These are phyloP conservation scores for Phylloboletellus chloephorus DNA, from an alignment of 1,284 basidiomycete genomes.

Conservation along the genomic window DNA sequence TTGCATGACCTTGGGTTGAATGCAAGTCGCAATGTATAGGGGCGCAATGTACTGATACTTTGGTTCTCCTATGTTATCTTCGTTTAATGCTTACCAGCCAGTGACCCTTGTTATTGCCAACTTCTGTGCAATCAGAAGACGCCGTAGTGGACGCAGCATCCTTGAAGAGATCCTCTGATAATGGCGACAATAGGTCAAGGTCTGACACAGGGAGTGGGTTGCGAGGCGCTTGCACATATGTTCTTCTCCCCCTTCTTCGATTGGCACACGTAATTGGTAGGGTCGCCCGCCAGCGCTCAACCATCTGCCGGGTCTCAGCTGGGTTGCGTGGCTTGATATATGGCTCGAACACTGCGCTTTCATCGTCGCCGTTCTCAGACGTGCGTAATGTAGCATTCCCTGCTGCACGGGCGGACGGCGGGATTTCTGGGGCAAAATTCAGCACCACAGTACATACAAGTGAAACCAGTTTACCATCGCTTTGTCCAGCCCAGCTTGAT, in stretches of 20 bases:
- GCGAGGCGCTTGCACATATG: conserved; percentile 6
- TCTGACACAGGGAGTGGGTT: conserved; percentile 8
- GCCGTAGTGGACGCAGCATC: conserved; percentile 28
- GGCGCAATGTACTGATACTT: background rate
- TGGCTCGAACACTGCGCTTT: conserved; percentile 7
- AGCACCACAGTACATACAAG: background rate
- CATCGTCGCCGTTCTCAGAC: conserved; percentile 23
- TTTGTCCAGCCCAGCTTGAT: conserved; percentile 34
- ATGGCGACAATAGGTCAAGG: conserved; percentile 17
- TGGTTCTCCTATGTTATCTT: conserved; percentile 9
- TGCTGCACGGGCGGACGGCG: conserved; percentile 20
- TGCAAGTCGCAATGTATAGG: conserved; percentile 1
- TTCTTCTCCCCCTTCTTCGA: conserved; percentile 17
- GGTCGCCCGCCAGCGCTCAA: conserved; percentile 29
- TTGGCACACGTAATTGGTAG: conserved; percentile 15
- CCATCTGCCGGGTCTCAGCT: conserved; percentile 27
- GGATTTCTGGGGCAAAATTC: conserved; percentile 16
- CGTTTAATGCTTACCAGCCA: conserved; percentile 30
- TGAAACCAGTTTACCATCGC: conserved; percentile 28
- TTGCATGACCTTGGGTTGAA: background rate
- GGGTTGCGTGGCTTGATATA: conserved; percentile 24
- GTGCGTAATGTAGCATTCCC: conserved; percentile 9
- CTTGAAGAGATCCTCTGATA: conserved; percentile 24
- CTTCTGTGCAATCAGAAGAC: conserved; percentile 32
- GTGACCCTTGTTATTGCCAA: conserved; percentile 29